Evolutionary conservation across 2,329 filamentous ascomycete species (phyloP).

Genomic region (Aspergillus hortae): DNA sequence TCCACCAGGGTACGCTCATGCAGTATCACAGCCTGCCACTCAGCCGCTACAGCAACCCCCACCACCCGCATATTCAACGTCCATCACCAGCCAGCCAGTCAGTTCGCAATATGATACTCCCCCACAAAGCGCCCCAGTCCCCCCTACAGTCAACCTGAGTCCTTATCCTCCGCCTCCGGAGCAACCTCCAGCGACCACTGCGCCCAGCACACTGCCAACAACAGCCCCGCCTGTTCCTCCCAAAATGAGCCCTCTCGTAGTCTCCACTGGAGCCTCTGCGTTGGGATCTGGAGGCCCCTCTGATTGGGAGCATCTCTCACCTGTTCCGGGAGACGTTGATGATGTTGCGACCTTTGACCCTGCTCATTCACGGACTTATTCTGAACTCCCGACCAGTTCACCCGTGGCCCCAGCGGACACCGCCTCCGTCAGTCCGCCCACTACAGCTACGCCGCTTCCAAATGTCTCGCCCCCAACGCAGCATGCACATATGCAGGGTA

Average conservation of each 20-base stretch:
- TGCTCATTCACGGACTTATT: constrained; percentile 2
- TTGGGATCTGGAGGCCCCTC: constrained; percentile 43
- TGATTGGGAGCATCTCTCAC: constrained; percentile 46
- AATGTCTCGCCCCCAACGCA: constrained; percentile 8
- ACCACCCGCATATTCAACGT: constrained; percentile 29
- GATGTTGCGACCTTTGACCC: constrained; percentile 27
- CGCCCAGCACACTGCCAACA: neutral
- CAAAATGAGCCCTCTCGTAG: constrained; percentile 17
- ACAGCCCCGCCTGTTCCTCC: constrained; percentile 22
- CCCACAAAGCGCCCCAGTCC: constrained; percentile 3
- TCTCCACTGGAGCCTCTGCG: constrained; percentile 30
- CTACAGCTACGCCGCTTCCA: constrained; percentile 7
- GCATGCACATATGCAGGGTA: neutral
- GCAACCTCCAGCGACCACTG: neutral
- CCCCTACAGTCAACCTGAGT: neutral
- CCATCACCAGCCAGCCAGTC: constrained; percentile 17
- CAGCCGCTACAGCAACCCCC: constrained; percentile 24
- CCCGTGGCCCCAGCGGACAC: constrained; percentile 5
- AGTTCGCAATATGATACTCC: neutral
- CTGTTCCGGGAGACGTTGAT: constrained; percentile 35
- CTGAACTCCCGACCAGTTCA: constrained; percentile 13
- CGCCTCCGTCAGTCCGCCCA: constrained; percentile 3
- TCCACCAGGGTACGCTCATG: constrained; percentile 36
- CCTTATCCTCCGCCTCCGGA: constrained; percentile 4
- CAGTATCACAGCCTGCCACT: constrained; percentile 22